Percentiles rank a stretch among this genome's conserved stretches.
Evolutionary conservation across 805 yeast genomes (phyloP).

Genomic region (Starmerella sirachaensis): DNA sequence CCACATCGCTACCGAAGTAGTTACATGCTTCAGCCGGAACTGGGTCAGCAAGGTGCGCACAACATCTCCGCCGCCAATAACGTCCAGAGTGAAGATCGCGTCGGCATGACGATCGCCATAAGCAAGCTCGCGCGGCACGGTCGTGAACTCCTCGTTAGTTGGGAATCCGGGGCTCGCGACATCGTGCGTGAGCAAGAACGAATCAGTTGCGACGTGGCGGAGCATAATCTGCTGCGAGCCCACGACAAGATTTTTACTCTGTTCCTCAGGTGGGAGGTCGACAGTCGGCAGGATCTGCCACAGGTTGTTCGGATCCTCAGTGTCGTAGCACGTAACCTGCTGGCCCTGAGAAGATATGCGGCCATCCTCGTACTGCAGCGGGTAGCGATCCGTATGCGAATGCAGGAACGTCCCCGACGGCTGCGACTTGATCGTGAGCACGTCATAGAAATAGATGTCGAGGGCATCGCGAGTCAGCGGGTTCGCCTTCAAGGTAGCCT

Average conservation of each 20-base stretch:
- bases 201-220: conserved; percentile 55
- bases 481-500: conserved; percentile 66
- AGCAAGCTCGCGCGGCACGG: conserved; percentile 60
- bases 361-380: conserved; percentile 91
- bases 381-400: conserved; percentile 76
- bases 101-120: conserved; percentile 66
- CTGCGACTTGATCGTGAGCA: conserved; percentile 53
- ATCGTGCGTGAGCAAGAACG: conserved; percentile 73
- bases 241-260: conserved; percentile 29
- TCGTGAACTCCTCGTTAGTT: conserved; percentile 67
- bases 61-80: conserved; percentile 23
- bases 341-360: conserved; percentile 90
- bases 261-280: conserved; percentile 30
- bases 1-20: conserved; percentile 70
- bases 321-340: conserved; percentile 82
- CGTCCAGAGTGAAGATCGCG: conserved; percentile 54
- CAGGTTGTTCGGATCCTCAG: conserved; percentile 71
- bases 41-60: conserved; percentile 63
- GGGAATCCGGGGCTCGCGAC: conserved; percentile 63
- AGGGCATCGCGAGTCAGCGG: conserved; percentile 56
- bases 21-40: conserved; percentile 59
- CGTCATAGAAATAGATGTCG: conserved; percentile 50
- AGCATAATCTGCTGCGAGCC: conserved; percentile 61
- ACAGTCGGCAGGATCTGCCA: conserved; percentile 37
- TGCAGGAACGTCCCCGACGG: conserved; percentile 57